A percentile compares a stretch with the other conserved stretches of the same genome.
phyloP scores from a whole-genome alignment of 2,329 filamentous ascomycete species.

The Chlorencoelia australis region DNA sequence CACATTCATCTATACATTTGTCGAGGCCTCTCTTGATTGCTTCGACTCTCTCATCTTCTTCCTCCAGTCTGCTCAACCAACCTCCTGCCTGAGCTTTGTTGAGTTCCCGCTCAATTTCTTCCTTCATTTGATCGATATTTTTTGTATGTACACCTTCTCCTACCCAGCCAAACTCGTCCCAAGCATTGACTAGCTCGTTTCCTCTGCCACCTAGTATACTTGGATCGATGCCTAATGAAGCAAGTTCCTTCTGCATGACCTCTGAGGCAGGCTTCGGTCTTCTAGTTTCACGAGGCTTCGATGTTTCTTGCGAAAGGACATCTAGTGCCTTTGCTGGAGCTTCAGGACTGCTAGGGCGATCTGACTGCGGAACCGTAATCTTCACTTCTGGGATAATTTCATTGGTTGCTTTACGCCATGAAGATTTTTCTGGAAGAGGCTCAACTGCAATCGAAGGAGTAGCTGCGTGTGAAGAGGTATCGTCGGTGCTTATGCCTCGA shows the following conservation, averaged over 20 bases:
- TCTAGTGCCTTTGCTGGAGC: conserved; percentile 28
- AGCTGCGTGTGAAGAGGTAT: conserved; percentile 17
- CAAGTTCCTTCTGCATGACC: conserved; percentile 26
- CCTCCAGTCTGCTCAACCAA: conserved; percentile 75
- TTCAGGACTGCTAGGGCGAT: conserved; percentile 33
- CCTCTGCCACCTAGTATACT: conserved; percentile 66
- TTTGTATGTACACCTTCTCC: conserved; percentile 65
- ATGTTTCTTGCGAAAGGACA: conserved; percentile 21
- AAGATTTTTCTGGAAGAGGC: conserved; percentile 8
- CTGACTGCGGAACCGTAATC: conserved; percentile 40
- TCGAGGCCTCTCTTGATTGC: conserved; percentile 82
- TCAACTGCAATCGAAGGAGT: background rate
- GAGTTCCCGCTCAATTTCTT: conserved; percentile 76
- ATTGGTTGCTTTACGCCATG: conserved; percentile 19
- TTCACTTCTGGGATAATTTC: conserved; percentile 47
- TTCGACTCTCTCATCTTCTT: conserved; percentile 83
- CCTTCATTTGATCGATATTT: conserved; percentile 70
- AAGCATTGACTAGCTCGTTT: conserved; percentile 69
- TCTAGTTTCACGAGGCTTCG: conserved; percentile 21
- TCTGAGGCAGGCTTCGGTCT: conserved; percentile 25
- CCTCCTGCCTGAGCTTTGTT: conserved; percentile 86
- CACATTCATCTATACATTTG: conserved; percentile 84
- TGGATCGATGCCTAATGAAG: conserved; percentile 61
- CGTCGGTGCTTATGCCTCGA: conserved; percentile 32
- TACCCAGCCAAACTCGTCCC: conserved; percentile 85